Evolutionary conservation across 2,329 filamentous ascomycete species (phyloP).

Genomic region (Acrodontium crateriforme): DNA sequence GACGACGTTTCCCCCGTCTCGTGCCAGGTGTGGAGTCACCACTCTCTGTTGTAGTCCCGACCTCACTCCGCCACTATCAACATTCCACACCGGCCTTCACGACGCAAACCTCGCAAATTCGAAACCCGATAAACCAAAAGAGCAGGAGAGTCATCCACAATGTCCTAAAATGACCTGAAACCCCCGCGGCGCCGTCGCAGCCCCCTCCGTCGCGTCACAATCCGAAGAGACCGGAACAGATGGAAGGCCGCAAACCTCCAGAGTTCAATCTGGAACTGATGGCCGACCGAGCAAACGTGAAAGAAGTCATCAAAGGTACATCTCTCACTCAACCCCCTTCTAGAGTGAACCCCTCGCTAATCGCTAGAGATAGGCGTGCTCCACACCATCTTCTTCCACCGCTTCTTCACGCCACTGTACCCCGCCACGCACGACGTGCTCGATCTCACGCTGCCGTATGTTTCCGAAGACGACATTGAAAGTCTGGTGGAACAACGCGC

Average conservation of each 20-base stretch:
- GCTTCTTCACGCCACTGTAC: constrained; percentile 78
- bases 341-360: not conserved
- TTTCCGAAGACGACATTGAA: constrained; percentile 81
- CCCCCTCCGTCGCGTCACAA: no score
- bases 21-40: no score
- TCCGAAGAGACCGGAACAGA: constrained; percentile 20
- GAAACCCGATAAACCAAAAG: no score
- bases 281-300: constrained; percentile 76
- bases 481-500: constrained; percentile 86
- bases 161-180: no score
- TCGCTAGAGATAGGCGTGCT: constrained; percentile 53
- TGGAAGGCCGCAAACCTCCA: constrained; percentile 56
- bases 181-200: no score
- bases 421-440: constrained; percentile 79
- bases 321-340: constrained; percentile 4
- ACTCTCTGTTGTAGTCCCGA: no score
- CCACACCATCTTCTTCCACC: constrained; percentile 97
- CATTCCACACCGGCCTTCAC: no score
- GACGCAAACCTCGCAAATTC: no score
- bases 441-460: constrained; percentile 76
- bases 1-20: no score
- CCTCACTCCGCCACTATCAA: no score
- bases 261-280: constrained; percentile 93
- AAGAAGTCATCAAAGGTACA: constrained; percentile 75
- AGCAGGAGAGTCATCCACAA: no score